Conservation (phyloP, 1,284 basidiomycete species). For the Mycosarcoma maydis region DNA sequence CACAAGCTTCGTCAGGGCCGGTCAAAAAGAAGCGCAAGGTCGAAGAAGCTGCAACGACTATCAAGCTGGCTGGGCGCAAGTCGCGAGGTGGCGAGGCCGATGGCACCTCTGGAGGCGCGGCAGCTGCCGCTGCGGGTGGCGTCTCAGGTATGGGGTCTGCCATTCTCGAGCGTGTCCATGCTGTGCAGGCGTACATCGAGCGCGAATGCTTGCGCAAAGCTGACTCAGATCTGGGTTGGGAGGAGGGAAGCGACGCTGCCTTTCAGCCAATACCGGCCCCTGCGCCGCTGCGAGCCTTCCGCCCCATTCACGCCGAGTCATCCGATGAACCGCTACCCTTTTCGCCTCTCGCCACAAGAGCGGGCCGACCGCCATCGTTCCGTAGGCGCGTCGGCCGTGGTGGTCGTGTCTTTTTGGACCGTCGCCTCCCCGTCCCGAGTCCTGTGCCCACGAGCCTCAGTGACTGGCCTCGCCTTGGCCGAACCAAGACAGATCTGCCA, state of each 20-base stretch:
- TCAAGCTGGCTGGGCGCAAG: slow-evolving; percentile 55
- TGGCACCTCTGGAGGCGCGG: slow-evolving; percentile 16
- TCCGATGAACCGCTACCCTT: slow-evolving; percentile 34
- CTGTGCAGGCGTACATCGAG: slow-evolving; percentile 64
- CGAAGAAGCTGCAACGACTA: slow-evolving; percentile 52
- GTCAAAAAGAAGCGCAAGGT: slow-evolving; percentile 62
- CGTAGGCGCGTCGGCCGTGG: slow-evolving; percentile 64
- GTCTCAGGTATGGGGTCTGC: slow-evolving; percentile 70
- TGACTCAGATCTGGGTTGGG: slow-evolving; percentile 61
- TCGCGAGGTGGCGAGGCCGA: slow-evolving; percentile 42
- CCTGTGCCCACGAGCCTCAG: slow-evolving; percentile 59
- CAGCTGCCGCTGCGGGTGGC: slow-evolving; percentile 31
- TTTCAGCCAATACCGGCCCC: slow-evolving; percentile 60
- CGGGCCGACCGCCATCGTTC: slow-evolving; percentile 64
- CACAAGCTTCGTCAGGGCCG: slow-evolving; percentile 35
- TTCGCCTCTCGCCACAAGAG: slow-evolving; percentile 42
- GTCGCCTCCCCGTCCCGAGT: slow-evolving; percentile 59
- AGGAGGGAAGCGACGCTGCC: slow-evolving; percentile 63
- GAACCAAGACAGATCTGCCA: slow-evolving; percentile 14
- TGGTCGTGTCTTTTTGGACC: slow-evolving; percentile 63
- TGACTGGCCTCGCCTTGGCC: slow-evolving; percentile 56
- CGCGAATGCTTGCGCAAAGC: slow-evolving; percentile 57
- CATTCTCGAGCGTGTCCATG: slow-evolving; percentile 61
- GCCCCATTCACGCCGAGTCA: slow-evolving; percentile 61
- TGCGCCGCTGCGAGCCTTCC: slow-evolving; percentile 55